Base-by-base conservation (phyloP, 2,329 filamentous ascomycete species). In the Sporothrix euskadiensis region DNA sequence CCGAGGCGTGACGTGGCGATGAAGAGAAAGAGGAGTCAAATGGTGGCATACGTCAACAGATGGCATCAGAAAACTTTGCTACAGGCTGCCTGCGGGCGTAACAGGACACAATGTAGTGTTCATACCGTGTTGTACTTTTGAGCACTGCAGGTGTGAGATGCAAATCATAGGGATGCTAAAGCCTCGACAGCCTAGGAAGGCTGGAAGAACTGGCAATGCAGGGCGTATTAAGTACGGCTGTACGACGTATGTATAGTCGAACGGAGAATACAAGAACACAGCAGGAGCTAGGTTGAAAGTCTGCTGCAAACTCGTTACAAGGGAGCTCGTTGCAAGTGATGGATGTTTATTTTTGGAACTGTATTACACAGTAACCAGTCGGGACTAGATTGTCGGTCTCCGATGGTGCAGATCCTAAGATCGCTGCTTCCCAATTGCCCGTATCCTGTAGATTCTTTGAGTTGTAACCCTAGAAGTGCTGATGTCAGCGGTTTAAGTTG, bases 271-370 rank as follows among this genome's bases (percentile, higher is more conserved):
- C 26, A 26, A 26, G 26, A 26, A 26, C 26, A 44, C 41, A 44
- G 41, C n/a, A 26, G 52, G 16, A 26, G 22, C 26, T 56, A 12
- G 52, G 52, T 26, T 56, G 22, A 30, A 49, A 49, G 44, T 6
- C 44, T 6, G 44, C 14, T 26, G 52, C 22, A 14, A 19, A 6
- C 35, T 4, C 32, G 30, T 66, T 66, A 22, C 61, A 47, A 47
- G 61, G 61, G 61, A 30, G 19, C 35, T 4, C 32, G 30, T 66
- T 66, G 39, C 61, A 47, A 66, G 61, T 39, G 61, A 30, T 66
- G 41, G 9, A 56, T 26, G 14, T 59, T 47, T 66, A 66, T 66
- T 66, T 66, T 66, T 66, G 61, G 22, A 66, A 30, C n/a, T n/a
- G n/a, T n/a, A n/a, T n/a, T n/a, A n/a, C n/a, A n/a, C 22, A 19